Evolutionary conservation across 106 monocot species (phyloP).

Genomic region (Dactylorhiza incarnata): DNA sequence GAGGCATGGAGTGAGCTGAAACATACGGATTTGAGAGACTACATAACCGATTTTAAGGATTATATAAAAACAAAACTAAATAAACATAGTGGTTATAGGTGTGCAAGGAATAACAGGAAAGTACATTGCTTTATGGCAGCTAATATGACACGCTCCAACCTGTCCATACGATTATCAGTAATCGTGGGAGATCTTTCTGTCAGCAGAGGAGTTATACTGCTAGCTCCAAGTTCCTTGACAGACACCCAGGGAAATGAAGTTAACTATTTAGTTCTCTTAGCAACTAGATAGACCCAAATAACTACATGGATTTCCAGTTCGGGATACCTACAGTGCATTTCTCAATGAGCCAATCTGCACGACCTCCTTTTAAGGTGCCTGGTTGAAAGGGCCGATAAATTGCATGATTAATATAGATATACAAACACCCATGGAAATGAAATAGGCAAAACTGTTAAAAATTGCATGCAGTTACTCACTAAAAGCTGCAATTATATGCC

Average conservation of each 20-base stretch:
- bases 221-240: slow-evolving; percentile 85
- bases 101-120: not conserved
- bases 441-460: slow-evolving; percentile 4
- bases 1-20: not conserved
- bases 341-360: slow-evolving; percentile 92
- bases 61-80: slow-evolving; percentile 4
- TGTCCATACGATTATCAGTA: slow-evolving; percentile 73
- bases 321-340: slow-evolving; percentile 80
- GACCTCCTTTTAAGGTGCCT: slow-evolving; percentile 89
- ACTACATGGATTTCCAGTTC: not conserved
- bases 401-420: not conserved
- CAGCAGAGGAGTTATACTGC: slow-evolving; percentile 80
- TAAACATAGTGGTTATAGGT: slow-evolving; percentile 1
- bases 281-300: not conserved
- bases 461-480: slow-evolving; percentile 36
- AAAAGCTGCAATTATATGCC: slow-evolving; percentile 91
- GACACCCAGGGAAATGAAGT: no score
- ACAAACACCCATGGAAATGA: not conserved
- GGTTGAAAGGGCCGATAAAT: slow-evolving; percentile 4
- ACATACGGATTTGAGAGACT: not conserved
- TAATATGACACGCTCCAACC: slow-evolving; percentile 72
- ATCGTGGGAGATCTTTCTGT: slow-evolving; percentile 64
- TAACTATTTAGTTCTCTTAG: not conserved
- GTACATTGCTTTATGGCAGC: slow-evolving; percentile 95
- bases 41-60: not conserved